These are phyloP conservation scores for Eimeria maxima DNA, from an alignment of 169 alveolate genomes.

Conservation along the genomic window DNA sequence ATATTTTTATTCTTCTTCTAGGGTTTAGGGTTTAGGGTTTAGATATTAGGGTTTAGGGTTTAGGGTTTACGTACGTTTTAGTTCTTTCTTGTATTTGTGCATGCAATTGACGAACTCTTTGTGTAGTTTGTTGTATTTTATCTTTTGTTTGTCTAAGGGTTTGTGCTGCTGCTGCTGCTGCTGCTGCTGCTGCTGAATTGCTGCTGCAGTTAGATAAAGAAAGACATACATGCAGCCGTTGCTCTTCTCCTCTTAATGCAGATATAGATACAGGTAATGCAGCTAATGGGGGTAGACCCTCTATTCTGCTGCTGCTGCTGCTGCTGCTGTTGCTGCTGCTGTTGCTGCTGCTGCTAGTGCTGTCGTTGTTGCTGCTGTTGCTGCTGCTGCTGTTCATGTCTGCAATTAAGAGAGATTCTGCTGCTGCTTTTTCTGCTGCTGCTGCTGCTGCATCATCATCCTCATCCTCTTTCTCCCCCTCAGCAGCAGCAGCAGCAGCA, in stretches of 20 bases:
- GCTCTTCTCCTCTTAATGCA: neutral
- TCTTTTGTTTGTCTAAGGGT: neutral
- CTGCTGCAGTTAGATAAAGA: neutral
- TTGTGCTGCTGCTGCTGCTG: neutral
- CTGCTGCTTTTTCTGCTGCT: neutral
- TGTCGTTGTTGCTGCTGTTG: neutral
- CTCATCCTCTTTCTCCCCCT: neutral
- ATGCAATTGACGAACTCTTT: neutral
- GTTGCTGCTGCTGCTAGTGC: neutral
- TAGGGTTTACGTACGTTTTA: conserved; percentile 2
- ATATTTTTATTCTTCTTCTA: too few relatives aligned
- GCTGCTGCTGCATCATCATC: too few relatives aligned
- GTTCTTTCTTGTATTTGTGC: neutral
- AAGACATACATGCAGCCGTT: neutral
- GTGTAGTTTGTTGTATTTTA: neutral
- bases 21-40: conserved; percentile 7
- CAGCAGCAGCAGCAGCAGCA: conserved; percentile 30
- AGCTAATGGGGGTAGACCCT: neutral
- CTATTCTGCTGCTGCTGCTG: conserved; percentile 31
- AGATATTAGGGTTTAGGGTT: neutral
- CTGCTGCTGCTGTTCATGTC: neutral
- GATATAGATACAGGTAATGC: neutral
- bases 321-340: conserved; percentile 32
- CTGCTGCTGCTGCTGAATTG: conserved; percentile 1
- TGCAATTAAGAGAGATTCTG: neutral